Conservation (phyloP, 2,329 filamentous ascomycete genomes). For the Hypoxylon sp. region DNA sequence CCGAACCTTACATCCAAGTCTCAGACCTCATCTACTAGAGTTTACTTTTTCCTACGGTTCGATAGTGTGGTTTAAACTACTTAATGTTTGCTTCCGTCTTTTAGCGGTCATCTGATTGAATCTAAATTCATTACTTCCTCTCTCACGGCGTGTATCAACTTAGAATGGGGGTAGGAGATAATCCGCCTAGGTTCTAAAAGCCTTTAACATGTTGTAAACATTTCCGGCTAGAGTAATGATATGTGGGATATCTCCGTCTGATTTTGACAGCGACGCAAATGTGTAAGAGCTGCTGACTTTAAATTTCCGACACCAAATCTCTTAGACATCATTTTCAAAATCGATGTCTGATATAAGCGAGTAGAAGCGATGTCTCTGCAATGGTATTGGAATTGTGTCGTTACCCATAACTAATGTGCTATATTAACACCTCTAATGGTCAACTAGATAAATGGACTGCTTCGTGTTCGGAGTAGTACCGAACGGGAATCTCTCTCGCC, state of each 20-base stretch:
- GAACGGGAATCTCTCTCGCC: too few species aligned
- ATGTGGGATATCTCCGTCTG: not conserved
- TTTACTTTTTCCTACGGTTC: too few species aligned
- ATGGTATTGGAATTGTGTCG: not conserved
- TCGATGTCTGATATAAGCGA: not conserved
- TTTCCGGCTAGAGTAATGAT: not conserved
- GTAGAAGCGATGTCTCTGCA: not conserved
- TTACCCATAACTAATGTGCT: not conserved
- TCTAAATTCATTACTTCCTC: too few species aligned
- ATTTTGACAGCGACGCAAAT: not conserved
- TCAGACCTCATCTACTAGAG: too few species aligned
- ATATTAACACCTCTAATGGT: not conserved
- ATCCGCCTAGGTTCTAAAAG: not conserved
- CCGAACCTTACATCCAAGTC: too few species aligned
- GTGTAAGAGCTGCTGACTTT: not conserved
- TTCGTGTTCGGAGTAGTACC: not conserved
- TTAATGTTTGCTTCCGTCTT: too few species aligned
- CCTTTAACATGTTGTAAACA: not conserved
- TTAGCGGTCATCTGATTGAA: too few species aligned
- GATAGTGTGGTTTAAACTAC: too few species aligned
- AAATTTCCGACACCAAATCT: not conserved
- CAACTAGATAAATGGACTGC: not conserved
- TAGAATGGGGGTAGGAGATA: not conserved
- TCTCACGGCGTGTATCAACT: not conserved
- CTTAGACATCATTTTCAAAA: not conserved